Percentiles rank a stretch among this genome's conserved stretches.
Evolutionary conservation across 331 rosid genomes (phyloP).

Genomic region (Quercus phellos): DNA sequence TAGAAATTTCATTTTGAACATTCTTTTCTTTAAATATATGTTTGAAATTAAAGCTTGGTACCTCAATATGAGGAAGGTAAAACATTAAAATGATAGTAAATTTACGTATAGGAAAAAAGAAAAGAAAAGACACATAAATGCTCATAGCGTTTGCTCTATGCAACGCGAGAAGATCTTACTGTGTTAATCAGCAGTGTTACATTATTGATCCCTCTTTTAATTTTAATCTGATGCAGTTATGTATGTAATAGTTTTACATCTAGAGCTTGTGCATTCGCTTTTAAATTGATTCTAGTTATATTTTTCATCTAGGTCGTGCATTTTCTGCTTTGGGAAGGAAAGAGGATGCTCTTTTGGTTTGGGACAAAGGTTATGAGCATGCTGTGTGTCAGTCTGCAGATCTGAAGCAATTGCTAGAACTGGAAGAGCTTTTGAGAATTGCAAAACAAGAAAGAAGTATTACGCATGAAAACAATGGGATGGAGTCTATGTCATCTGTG

Average conservation of each 20-base stretch:
- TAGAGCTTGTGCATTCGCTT: slow-evolving; percentile 3
- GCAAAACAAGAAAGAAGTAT: slow-evolving; percentile 42
- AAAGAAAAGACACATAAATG: neutral
- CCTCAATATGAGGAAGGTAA: neutral
- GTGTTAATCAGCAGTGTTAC: neutral
- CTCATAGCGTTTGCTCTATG: neutral
- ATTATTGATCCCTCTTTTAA: neutral
- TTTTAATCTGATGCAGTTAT: neutral
- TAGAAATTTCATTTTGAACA: too few species aligned
- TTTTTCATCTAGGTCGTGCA: slow-evolving; percentile 56
- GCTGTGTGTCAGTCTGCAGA: slow-evolving; percentile 74
- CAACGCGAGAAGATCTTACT: neutral
- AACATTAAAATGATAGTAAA: neutral
- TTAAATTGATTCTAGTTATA: slow-evolving; percentile 24
- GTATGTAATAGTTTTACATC: neutral
- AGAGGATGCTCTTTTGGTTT: slow-evolving; percentile 65
- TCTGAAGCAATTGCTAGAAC: slow-evolving; percentile 79
- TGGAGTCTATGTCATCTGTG: slow-evolving; percentile 15
- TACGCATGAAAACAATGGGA: slow-evolving; percentile 29
- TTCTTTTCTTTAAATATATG: too few species aligned
- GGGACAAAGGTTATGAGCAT: slow-evolving; percentile 82
- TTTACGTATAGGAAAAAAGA: neutral
- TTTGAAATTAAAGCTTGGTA: neutral
- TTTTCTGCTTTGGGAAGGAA: slow-evolving; percentile 73
- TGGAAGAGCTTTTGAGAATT: slow-evolving; percentile 67